phyloP scores from a whole-genome alignment of 768 basidiomycete species.

The Daedaleopsis sinensis region DNA sequence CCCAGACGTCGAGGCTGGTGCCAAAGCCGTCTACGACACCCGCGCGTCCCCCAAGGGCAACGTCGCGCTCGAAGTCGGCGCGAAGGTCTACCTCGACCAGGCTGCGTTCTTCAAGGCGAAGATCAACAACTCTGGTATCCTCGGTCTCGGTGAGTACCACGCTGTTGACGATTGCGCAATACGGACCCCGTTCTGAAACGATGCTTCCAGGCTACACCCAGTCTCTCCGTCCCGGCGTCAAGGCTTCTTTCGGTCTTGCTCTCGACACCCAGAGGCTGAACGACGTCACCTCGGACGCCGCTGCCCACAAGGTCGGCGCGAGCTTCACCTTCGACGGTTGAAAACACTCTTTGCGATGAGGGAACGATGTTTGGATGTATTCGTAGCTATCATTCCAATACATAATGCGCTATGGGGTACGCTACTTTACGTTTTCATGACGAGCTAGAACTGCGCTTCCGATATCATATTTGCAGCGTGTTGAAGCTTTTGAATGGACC shows the following conservation, averaged over 20 bases:
- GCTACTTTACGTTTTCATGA: neutral
- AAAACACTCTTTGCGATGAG: conserved; percentile 15
- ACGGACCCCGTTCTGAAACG: neutral
- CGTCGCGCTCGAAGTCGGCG: conserved; percentile 91
- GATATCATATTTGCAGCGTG: too few species aligned
- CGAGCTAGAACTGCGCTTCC: neutral
- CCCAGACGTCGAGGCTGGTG: conserved; percentile 90
- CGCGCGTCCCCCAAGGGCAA: conserved; percentile 80
- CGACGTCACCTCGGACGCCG: conserved; percentile 58
- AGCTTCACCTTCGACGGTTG: conserved; percentile 68
- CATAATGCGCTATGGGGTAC: conserved; percentile 17
- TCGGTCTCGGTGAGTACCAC: conserved; percentile 72
- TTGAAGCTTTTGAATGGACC: too few species aligned
- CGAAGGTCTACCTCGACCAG: conserved; percentile 88
- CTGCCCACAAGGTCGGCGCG: conserved; percentile 84
- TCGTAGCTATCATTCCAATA: conserved; percentile 20
- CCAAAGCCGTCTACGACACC: conserved; percentile 95
- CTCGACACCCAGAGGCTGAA: conserved; percentile 93
- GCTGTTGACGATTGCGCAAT: neutral
- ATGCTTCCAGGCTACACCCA: conserved; percentile 78
- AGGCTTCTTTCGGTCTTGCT: conserved; percentile 91
- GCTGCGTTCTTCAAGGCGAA: conserved; percentile 97
- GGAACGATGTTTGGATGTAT: conserved; percentile 15
- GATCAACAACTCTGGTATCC: conserved; percentile 95
- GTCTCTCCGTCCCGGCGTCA: conserved; percentile 90